Evolutionary conservation across 129 eudicot genomes (phyloP).

Genomic region (sunflower (Helianthus annuus)): HanXRQr2.0-SUNRISE NC_035448.2:4971117-4971616

Average conservation of each 20-base stretch:
- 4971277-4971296: slow-evolving; percentile 74
- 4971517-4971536: too few species aligned
- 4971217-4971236: slow-evolving; percentile 6
- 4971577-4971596: too few species aligned
- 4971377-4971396: slow-evolving; percentile 58
- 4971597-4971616: too few species aligned
- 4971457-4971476: background rate
- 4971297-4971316: slow-evolving; percentile 87
- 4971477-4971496: too few species aligned
- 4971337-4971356: slow-evolving; percentile 58
- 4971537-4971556: too few species aligned
- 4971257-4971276: slow-evolving; percentile 87
- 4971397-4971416: slow-evolving; percentile 76
- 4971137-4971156: too few species aligned
- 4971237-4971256: slow-evolving; percentile 51
- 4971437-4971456: slow-evolving; percentile 4
- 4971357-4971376: slow-evolving; percentile 74
- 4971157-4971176: too few species aligned
- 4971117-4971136: too few species aligned
- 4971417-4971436: slow-evolving; percentile 66
- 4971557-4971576: too few species aligned
- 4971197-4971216: slow-evolving; percentile 7
- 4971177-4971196: too few species aligned
- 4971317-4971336: slow-evolving; percentile 94
- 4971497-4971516: too few species aligned